Evolutionary conservation across 2,329 filamentous ascomycete species (phyloP), one percentile per base, ranked within the genome.

Genomic region (Colletotrichum sp.): DNA sequence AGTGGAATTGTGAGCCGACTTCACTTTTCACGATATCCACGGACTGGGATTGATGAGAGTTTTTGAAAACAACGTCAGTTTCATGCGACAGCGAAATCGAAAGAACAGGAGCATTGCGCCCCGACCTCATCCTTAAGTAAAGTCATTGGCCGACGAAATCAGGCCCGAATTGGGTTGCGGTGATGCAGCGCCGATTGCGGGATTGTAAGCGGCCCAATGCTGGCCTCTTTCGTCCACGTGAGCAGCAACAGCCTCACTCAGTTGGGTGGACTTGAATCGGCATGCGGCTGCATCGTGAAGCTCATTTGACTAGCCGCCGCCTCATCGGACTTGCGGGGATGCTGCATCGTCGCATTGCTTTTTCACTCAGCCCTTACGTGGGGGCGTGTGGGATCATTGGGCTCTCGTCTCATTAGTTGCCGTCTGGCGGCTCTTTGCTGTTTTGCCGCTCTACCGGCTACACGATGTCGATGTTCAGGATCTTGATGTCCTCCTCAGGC

Each of bases 401-500:
- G 66, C 18, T 75, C 52, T 67, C 66, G 36, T 70, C 39, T 67
- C 36, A 36, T 67, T 57, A 63, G 39, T 21, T 30, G 57, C 68
- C 55, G 7, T 48, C 34, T 34, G 26, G 55, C 55, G 57, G 57
- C 68, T 70, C 57, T 52, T 14, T 30, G 32, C 36, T 60, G 32
- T 24, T 32, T n/a, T 71, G 18, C 59, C 39, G 39, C 61, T 34
- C 24, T 71, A 28, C 63, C 14, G 64, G 61, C 81, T 89, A 91
- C 77, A 86, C 81, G 74, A 92, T 85, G 80, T 92, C 91, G 80
- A 99, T 98, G 83, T 95, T 98, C 74, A 99, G 92, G 79, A 99
- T 98, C 86, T 98, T 99, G 81, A 99, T 96, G 83, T 99, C 97
- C 81, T 98, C 96, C 84, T 98, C 95, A 1, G 97, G 97, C 87